phyloP scores from a whole-genome alignment of 768 basidiomycete genomes.

The Boletus pseudopeckii region DNA sequence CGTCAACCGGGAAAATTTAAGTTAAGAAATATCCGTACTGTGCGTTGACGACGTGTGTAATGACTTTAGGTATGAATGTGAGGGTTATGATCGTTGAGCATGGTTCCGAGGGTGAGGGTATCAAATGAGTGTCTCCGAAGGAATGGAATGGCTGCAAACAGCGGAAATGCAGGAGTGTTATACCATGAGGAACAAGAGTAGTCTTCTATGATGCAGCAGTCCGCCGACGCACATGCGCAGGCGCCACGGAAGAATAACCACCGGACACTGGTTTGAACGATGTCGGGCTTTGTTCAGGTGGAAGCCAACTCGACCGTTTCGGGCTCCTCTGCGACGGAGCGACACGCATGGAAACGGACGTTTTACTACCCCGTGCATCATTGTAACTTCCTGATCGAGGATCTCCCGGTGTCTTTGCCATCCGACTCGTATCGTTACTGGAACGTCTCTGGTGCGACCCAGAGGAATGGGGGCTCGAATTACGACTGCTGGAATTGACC shows the following conservation, averaged over 20 bases:
- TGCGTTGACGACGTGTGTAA: constrained; percentile 10
- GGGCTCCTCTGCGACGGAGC: constrained; percentile 8
- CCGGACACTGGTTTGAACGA: constrained; percentile 17
- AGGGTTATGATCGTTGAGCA: constrained; percentile 11
- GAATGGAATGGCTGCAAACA: constrained; percentile 15
- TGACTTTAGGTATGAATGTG: constrained; percentile 16
- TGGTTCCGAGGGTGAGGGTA: constrained; percentile 24
- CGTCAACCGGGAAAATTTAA: constrained; percentile 12
- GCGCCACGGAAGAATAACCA: constrained; percentile 11
- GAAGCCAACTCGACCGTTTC: constrained; percentile 25
- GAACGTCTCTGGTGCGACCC: constrained; percentile 29
- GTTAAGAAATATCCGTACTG: constrained; percentile 25
- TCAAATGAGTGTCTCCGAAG: constrained; percentile 24
- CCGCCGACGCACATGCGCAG: constrained; percentile 15
- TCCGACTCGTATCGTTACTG: constrained; percentile 29
- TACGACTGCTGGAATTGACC: constrained; percentile 14
- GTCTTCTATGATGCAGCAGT: constrained; percentile 21
- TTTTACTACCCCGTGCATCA: constrained; percentile 14
- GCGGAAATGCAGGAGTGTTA: constrained; percentile 10
- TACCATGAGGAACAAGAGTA: neutral
- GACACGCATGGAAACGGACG: constrained; percentile 8
- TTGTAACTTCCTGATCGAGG: constrained; percentile 15
- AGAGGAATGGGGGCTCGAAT: constrained; percentile 17
- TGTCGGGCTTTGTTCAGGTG: constrained; percentile 14
- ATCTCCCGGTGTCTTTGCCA: constrained; percentile 8